A percentile compares a stretch with the other conserved stretches of the same genome.
Evolutionary conservation across 306 rosid genomes (phyloP).

Genomic region (Quercus cerris): DNA sequence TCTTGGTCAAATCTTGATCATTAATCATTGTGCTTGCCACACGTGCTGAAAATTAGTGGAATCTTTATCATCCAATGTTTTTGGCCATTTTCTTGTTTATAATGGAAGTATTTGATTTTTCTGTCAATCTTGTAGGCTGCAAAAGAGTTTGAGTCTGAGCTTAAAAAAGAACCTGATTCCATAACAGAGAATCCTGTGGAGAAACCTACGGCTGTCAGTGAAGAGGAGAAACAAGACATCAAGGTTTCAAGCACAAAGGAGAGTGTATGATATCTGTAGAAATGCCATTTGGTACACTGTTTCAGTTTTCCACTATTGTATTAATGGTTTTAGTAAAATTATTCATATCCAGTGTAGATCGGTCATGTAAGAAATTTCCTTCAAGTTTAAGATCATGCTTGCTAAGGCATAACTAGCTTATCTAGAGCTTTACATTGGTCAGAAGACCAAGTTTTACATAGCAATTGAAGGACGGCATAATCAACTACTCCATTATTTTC

Average conservation of each 20-base stretch:
- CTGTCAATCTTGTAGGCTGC: constrained; percentile 71
- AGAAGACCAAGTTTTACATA: not conserved
- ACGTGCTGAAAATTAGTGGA: not conserved
- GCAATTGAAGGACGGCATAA: no score
- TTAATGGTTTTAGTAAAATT: constrained; percentile 19
- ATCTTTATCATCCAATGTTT: not conserved
- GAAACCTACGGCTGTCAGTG: constrained; percentile 36
- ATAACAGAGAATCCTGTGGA: constrained; percentile 35
- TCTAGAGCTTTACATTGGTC: not conserved
- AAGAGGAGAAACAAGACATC: constrained; percentile 59
- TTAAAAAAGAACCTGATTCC: constrained; percentile 69
- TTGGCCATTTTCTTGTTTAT: not conserved
- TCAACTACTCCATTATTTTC: no score
- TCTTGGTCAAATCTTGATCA: not conserved
- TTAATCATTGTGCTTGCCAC: not conserved
- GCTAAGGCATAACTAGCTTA: not conserved
- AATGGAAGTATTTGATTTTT: constrained; percentile 11
- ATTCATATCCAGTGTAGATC: constrained; percentile 14
- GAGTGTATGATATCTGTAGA: constrained; percentile 48
- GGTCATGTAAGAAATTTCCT: constrained; percentile 16
- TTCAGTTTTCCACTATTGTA: constrained; percentile 13
- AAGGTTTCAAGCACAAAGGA: constrained; percentile 70
- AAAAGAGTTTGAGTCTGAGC: constrained; percentile 91
- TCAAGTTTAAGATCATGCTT: not conserved
- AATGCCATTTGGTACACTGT: constrained; percentile 4